Percentiles rank a stretch among this genome's conserved stretches.
Conservation (phyloP, 2,329 filamentous ascomycete species). For the Pseudopyrenochaeta lycopersici region DNA sequence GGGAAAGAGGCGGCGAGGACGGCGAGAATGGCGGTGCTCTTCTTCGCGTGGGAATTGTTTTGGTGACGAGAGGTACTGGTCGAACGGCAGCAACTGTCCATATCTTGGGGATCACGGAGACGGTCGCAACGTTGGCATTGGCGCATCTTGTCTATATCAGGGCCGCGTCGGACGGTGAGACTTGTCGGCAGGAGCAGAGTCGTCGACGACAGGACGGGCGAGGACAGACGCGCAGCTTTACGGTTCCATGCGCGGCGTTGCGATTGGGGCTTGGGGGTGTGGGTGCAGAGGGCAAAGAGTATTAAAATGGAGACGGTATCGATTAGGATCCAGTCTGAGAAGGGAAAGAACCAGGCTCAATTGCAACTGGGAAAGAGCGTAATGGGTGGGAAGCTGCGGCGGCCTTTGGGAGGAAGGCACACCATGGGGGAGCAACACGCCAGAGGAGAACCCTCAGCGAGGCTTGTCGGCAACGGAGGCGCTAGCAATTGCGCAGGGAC, state of each 20-base stretch:
- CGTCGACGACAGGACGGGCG: slow-evolving; percentile 29
- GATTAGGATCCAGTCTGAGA: slow-evolving; percentile 32
- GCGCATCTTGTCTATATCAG: slow-evolving; percentile 25
- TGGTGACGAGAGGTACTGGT: slow-evolving; percentile 24
- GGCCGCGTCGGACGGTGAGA: slow-evolving; percentile 13
- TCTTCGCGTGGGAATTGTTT: slow-evolving; percentile 28
- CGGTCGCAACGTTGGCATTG: slow-evolving; percentile 18
- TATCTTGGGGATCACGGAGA: slow-evolving; percentile 12
- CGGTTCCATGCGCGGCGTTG: slow-evolving; percentile 41
- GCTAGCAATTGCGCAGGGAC: slow-evolving; percentile 23
- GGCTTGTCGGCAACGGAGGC: background rate
- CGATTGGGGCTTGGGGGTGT: slow-evolving; percentile 10
- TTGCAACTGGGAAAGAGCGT: slow-evolving; percentile 47
- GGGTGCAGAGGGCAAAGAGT: slow-evolving; percentile 20
- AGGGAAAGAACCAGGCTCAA: slow-evolving; percentile 34
- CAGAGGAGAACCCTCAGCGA: slow-evolving; percentile 8
- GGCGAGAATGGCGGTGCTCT: slow-evolving; percentile 29
- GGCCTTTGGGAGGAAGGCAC: slow-evolving; percentile 37
- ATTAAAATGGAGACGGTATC: slow-evolving; percentile 25
- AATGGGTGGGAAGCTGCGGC: slow-evolving; percentile 48
- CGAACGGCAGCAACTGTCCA: slow-evolving; percentile 17
- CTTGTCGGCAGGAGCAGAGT: slow-evolving; percentile 16
- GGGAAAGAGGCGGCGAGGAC: slow-evolving; percentile 42
- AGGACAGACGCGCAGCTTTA: slow-evolving; percentile 42
- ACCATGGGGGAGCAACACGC: slow-evolving; percentile 33